A percentile compares a stretch with the other conserved stretches of the same genome.
Conservation (phyloP, 1,284 basidiomycete species). For the Austroboletus niveus region DNA sequence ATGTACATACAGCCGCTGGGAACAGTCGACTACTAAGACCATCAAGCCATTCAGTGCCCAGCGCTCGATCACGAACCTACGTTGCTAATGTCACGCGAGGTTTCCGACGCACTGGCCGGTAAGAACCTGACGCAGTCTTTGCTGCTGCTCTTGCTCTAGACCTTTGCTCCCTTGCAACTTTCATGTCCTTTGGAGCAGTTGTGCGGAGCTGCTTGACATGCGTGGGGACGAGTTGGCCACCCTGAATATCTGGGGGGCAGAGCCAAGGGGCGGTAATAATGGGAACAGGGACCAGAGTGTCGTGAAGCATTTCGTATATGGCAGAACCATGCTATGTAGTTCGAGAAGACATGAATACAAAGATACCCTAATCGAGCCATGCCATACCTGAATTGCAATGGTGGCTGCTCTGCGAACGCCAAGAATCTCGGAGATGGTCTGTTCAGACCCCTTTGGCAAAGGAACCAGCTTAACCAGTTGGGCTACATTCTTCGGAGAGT, state of each 20-base stretch:
- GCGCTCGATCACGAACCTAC: neutral
- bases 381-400: constrained; percentile 59
- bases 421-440: constrained; percentile 56
- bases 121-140: constrained; percentile 12
- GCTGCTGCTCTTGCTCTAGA: constrained; percentile 53
- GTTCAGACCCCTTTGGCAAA: constrained; percentile 71
- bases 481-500: constrained; percentile 41
- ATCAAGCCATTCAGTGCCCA: no score
- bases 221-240: constrained; percentile 57
- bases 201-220: constrained; percentile 87
- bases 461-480: constrained; percentile 58
- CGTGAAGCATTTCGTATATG: constrained; percentile 36
- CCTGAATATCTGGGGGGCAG: constrained; percentile 12
- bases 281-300: constrained; percentile 49
- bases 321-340: constrained; percentile 44
- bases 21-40: no score
- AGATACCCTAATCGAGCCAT: neutral
- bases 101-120: constrained; percentile 15
- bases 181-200: constrained; percentile 77
- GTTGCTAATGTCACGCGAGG: constrained; percentile 22
- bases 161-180: constrained; percentile 63
- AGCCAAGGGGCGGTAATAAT: constrained; percentile 66
- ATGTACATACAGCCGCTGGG: no score
- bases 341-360: constrained; percentile 4
- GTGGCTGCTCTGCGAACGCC: constrained; percentile 72